Base-by-base conservation (phyloP, 2,329 filamentous ascomycete genomes). In the Fusarium heterosporum region DNA sequence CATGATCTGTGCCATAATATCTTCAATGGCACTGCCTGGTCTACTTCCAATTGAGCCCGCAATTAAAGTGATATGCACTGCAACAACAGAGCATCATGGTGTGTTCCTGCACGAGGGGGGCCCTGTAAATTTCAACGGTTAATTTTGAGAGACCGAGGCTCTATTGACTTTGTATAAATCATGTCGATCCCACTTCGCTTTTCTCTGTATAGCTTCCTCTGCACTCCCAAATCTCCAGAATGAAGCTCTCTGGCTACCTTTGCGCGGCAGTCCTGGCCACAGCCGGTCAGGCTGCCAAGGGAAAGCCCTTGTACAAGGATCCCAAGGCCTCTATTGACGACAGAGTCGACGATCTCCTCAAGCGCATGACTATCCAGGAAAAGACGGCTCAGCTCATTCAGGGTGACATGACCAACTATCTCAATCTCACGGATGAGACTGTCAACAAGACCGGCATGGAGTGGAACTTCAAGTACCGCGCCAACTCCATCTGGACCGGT, bases 401-500 rank as follows among this genome's bases (percentile, higher is more conserved):
- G 73, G 88, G 90, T 46, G 91, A 93, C 72, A 83, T 93, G 61
- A 83, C 85, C 8, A 92, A 92, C 74, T 93, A 90, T 87, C 84
- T 93, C 75, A 88, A 93, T 73, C 83, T 83, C n/a, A 88, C 86
- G 0, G 84, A 85, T 32, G 89, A 89, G 55, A 81, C 78, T n/a
- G 87, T 91, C 78, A 93, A 93, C 73, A 80, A 84, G 51, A 87
- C 85, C 1, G 91, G 89, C 0, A 80, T 93, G 12, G 86, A 83
- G 45, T 87, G 85, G 79, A 92, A 87, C 73, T 91, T 92, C 82
- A 80, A 83, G 32, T 81, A 83, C 70, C 87, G 89, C 32, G 86
- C 87, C n/a, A 89, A 90, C 36, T 85, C 86, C 49, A 90, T 92
- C 75, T 93, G 92, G 73, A 90, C 92, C 8, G 90, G 90, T 36